Evolutionary conservation across 148 eudicot genomes (phyloP), one percentile per base, ranked within the genome.

Genomic region (Rhododendron kiyosumense): DNA sequence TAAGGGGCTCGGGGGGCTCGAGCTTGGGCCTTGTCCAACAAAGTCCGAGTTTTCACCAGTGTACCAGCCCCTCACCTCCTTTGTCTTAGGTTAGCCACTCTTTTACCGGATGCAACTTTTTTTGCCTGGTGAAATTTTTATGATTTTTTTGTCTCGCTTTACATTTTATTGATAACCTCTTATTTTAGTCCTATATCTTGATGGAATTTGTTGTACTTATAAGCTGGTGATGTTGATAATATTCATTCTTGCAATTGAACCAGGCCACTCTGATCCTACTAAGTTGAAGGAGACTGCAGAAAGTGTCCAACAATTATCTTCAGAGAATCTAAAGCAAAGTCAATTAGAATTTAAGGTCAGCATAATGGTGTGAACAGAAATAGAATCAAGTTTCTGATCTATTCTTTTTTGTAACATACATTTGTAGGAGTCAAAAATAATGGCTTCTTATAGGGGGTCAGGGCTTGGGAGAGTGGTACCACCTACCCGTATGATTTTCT

Each of bases 251-350:
- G 67, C 18, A 65, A 65, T 81, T 79, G 82, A 78, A 73, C 88
- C 88, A 96, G 99, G 99, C 65, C 97, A 96, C 86, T 96, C 99
- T 86, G 99, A 96, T 92, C 97, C 97, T 41, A 83, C 85, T 36
- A 95, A 95, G 89, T 89, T 96, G 88, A 93, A 95, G 89, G 94
- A 93, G 85, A 74, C 92, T 6, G 95, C 97, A 63, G 82, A 92
- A 84, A 88, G 84, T 79, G 93, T 88, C 88, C 91, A 95, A 83
- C 93, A 85, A 65, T 89, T 93, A 61, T 92, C 98, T 85, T 88
- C 90, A 26, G 93, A 94, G 30, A 96, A 95, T 88, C 91, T 95
- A 41, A 89, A 88, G 92, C 88, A 89, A 85, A 94, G 97, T 73
- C 99, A 95, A 85, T 54, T 83, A 85, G 98, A 94, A 90, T 75